Evolutionary conservation across 192 early-diverging fungal species (phyloP).

Genomic region (Rhizoclosmatium globosum): DNA sequence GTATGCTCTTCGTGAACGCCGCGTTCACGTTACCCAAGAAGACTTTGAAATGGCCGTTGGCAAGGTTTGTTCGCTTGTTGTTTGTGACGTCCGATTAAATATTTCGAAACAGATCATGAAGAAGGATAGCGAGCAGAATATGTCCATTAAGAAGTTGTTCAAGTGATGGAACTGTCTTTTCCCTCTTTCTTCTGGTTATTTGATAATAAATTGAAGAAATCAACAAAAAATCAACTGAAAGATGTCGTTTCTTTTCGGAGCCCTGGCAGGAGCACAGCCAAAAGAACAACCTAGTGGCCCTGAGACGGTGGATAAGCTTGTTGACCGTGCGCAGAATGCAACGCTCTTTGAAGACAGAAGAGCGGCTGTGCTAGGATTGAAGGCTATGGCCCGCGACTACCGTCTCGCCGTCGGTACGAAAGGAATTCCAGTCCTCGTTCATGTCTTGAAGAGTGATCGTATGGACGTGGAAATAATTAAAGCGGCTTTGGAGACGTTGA

Average conservation of each 20-base stretch:
- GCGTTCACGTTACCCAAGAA: conserved; percentile 99
- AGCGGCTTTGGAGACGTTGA: conserved; percentile 89
- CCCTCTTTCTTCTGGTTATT: conserved; percentile 6
- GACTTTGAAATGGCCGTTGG: conserved; percentile 99
- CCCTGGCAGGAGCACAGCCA: not conserved
- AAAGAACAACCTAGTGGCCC: conserved; percentile 53
- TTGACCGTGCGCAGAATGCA: conserved; percentile 82
- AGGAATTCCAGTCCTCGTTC: conserved; percentile 76
- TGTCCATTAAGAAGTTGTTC: conserved; percentile 96
- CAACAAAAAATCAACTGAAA: not conserved
- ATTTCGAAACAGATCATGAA: conserved; percentile 77
- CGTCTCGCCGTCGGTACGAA: conserved; percentile 83
- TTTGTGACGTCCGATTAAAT: not conserved
- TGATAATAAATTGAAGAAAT: not conserved
- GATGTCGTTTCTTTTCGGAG: conserved; percentile 31
- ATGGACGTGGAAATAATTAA: conserved; percentile 89
- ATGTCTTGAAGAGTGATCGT: conserved; percentile 79
- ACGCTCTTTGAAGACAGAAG: conserved; percentile 91
- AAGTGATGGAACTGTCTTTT: conserved; percentile 68
- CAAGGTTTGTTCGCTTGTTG: conserved; percentile 62
- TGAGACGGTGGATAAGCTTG: conserved; percentile 85
- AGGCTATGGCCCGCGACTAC: conserved; percentile 87
- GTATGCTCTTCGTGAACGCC: conserved; percentile 95
- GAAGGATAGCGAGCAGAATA: conserved; percentile 97
- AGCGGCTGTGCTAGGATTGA: conserved; percentile 85